Evolutionary conservation across 805 yeast species (phyloP), one percentile per base, ranked within the genome.

Genomic region (Diddensiella transvaalensis): DNA sequence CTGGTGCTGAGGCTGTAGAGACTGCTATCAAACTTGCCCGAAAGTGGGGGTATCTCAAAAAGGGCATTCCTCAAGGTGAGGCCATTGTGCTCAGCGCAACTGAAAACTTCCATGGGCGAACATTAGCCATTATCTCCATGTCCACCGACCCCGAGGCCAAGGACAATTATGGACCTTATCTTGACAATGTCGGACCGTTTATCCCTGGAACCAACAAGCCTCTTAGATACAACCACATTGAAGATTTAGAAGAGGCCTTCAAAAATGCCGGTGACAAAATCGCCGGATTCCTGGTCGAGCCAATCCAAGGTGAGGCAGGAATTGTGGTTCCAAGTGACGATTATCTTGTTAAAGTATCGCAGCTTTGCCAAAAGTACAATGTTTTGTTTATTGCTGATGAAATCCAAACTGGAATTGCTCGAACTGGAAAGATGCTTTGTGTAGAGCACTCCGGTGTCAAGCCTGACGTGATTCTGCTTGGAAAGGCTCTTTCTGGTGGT

Each of bases 1-100:
- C 98, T 11, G 98, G 98, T 65, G 97, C 97, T 35, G 98, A 91
- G 72, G 98, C 98, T 6, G 98, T 91, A 37, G 98, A 91, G 73
- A 87, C 96, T 36, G 96, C 86, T 23, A 74, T 91, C 65, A 91
- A 91, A 69, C 74, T 91, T 51, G 97, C 97, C 44, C 83, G 98
- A 78, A 83, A 91, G 74, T 91, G 98, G 98, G 98, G 97, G 48
- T 91, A 90, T 74, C 77, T 76, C 60, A 81, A 80, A 67, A 91
- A 91, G 73, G 85, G 85, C 2, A 91, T 91, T 58, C 83, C 89
- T 26, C 77, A 80, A 23, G 80, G 79, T 61, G 87, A 91, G 68
- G 96, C 96, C 45, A 83, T 90, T 60, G 82, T 91, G 49, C 74
- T 91, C 49, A 85, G 95, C 40, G 96, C 95, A 26, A 82, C 80